Conservation (phyloP, 768 basidiomycete species). For the Agrocybe chaxingu region DNA sequence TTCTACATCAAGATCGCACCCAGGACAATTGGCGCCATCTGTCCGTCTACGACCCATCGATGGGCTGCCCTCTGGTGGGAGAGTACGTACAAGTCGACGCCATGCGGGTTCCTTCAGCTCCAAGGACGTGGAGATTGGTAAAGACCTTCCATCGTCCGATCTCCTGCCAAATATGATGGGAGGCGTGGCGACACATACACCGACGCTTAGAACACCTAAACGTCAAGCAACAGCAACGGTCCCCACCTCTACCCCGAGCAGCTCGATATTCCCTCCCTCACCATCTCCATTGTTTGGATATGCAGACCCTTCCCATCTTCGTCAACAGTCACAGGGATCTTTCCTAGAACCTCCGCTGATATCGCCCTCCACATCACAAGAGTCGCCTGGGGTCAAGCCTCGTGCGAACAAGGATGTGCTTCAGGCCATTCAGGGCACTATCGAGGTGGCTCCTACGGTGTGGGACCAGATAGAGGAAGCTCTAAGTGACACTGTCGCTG, state of each 20-base stretch:
- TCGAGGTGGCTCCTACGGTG: constrained; percentile 75
- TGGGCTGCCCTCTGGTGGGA: constrained; percentile 20
- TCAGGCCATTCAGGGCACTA: constrained; percentile 73
- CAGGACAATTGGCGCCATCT: constrained; percentile 17
- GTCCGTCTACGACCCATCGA: constrained; percentile 28
- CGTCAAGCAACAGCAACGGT: constrained; percentile 38
- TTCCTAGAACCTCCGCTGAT: constrained; percentile 30
- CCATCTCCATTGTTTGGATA: constrained; percentile 9
- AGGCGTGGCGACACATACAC: constrained; percentile 34
- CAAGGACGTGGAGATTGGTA: constrained; percentile 89
- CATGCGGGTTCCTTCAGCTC: constrained; percentile 96
- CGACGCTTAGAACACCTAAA: constrained; percentile 49
- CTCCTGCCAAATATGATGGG: constrained; percentile 33
- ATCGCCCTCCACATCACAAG: constrained; percentile 36
- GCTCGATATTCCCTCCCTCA: constrained; percentile 37
- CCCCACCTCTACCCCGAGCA: constrained; percentile 33
- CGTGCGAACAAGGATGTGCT: constrained; percentile 78
- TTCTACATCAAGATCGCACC: not conserved
- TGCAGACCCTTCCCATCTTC: constrained; percentile 26
- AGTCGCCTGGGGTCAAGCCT: constrained; percentile 51
- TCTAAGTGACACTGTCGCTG: constrained; percentile 43
- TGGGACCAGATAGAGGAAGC: constrained; percentile 82
- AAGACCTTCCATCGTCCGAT: constrained; percentile 68
- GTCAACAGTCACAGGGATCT: constrained; percentile 39
- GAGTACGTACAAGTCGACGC: constrained; percentile 60